Evolutionary conservation across 23 red algal species (phyloP).

Genomic region (Pyropia yezoensis): DNA sequence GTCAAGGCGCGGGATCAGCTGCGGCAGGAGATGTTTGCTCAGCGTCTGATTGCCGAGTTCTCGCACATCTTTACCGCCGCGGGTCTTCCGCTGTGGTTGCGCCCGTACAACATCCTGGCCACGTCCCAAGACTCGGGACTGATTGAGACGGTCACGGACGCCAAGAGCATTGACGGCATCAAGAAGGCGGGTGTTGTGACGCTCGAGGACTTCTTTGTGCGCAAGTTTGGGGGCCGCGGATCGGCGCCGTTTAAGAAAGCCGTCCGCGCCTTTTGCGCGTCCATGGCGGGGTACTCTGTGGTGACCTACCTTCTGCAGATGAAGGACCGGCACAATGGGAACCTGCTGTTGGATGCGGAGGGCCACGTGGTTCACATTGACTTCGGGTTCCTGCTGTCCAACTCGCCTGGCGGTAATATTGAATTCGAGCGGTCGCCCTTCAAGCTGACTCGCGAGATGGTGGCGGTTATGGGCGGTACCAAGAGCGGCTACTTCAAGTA

Average conservation of each 20-base stretch:
- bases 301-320: constrained; percentile 87
- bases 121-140: constrained; percentile 72
- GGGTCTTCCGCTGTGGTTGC: constrained; percentile 64
- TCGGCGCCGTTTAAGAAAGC: constrained; percentile 62
- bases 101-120: constrained; percentile 84
- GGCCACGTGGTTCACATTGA: constrained; percentile 95
- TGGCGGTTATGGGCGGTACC: constrained; percentile 91
- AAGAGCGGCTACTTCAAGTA: constrained; percentile 56
- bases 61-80: constrained; percentile 64
- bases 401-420: constrained; percentile 93
- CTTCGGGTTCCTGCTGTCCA: constrained; percentile 89
- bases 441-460: constrained; percentile 91
- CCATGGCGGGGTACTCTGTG: constrained; percentile 96
- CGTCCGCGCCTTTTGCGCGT: constrained; percentile 79
- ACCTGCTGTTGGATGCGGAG: constrained; percentile 82
- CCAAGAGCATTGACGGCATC: constrained; percentile 68
- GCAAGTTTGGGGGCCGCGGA: constrained; percentile 69
- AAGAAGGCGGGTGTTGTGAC: constrained; percentile 79
- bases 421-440: constrained; percentile 98
- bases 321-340: constrained; percentile 97
- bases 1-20: constrained; percentile 95
- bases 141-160: constrained; percentile 82
- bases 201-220: constrained; percentile 88
- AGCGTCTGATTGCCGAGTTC: constrained; percentile 81
- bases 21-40: constrained; percentile 96